A percentile compares a stretch with the other conserved stretches of the same genome.
Conservation (phyloP, 306 rosid genomes). For the Malus sieversii region DNA sequence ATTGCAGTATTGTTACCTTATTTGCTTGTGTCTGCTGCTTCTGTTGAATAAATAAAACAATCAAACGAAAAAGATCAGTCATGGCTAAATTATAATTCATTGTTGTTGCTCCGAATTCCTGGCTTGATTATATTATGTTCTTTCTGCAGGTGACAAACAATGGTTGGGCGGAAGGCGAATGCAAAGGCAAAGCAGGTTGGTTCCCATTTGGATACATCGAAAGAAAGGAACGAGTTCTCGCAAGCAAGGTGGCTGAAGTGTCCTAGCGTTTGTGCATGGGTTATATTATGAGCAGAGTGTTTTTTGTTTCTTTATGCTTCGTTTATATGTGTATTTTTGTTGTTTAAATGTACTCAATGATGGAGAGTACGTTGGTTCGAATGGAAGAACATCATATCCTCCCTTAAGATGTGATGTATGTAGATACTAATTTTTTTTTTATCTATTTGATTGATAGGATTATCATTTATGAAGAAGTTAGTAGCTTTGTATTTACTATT, state of each 20-base stretch:
- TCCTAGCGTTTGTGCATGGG: constrained; percentile 33
- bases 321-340: constrained; percentile 18
- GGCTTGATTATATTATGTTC: not conserved
- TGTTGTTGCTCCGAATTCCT: not conserved
- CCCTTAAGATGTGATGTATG: constrained; percentile 31
- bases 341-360: constrained; percentile 15
- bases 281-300: constrained; percentile 28
- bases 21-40: not conserved
- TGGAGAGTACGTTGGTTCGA: constrained; percentile 27
- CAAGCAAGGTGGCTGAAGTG: constrained; percentile 95
- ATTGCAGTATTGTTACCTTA: not conserved
- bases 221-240: constrained; percentile 85
- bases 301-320: not conserved
- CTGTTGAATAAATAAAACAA: not conserved
- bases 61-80: not conserved
- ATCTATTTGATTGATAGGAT: constrained; percentile 16
- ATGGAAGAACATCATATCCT: not conserved
- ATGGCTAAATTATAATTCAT: not conserved
- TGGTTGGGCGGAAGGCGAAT: constrained; percentile 99
- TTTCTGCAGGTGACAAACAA: constrained; percentile 66
- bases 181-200: constrained; percentile 97
- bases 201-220: constrained; percentile 88
- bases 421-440: constrained; percentile 18
- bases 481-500: not conserved
- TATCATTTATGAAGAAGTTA: not conserved